Evolutionary conservation across 164 flowering plant species (phyloP).

Genomic region (Annona cherimola): DNA sequence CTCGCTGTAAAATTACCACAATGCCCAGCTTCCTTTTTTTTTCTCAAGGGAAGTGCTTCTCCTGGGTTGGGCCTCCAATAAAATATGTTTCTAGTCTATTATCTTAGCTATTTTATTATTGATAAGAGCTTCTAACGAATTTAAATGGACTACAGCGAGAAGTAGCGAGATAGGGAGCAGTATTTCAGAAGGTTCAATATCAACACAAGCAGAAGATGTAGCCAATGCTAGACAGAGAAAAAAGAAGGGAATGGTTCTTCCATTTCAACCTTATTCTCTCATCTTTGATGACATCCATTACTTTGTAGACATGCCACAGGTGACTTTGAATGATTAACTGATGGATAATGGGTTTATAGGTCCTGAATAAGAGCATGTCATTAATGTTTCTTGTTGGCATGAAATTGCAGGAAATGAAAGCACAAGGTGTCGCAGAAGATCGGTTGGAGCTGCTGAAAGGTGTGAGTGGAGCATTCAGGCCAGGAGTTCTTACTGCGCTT

Average conservation of each 20-base stretch:
- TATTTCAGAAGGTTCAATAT: background rate
- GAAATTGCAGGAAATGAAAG: conserved; percentile 35
- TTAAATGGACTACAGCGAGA: conserved; percentile 3
- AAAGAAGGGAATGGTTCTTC: conserved; percentile 68
- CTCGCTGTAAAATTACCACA: no score
- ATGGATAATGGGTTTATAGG: background rate
- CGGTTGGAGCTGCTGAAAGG: conserved; percentile 34
- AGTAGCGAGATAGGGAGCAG: background rate
- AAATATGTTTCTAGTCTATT: no score
- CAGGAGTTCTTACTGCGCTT: conserved; percentile 53
- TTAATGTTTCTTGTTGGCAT: background rate
- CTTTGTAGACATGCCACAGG: conserved; percentile 42
- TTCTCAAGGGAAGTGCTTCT: no score
- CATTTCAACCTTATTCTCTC: conserved; percentile 53
- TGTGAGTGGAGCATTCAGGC: conserved; percentile 46
- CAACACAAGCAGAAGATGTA: background rate
- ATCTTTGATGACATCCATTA: conserved; percentile 56
- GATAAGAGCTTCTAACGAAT: no score
- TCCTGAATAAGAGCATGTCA: background rate
- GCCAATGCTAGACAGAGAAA: conserved; percentile 10
- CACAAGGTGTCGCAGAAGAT: conserved; percentile 30
- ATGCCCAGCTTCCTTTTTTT: no score
- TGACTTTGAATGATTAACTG: background rate
- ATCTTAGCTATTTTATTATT: no score
- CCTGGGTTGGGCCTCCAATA: no score